phyloP scores from a whole-genome alignment of 306 rosid genomes.

The Nissolia schottii region DNA sequence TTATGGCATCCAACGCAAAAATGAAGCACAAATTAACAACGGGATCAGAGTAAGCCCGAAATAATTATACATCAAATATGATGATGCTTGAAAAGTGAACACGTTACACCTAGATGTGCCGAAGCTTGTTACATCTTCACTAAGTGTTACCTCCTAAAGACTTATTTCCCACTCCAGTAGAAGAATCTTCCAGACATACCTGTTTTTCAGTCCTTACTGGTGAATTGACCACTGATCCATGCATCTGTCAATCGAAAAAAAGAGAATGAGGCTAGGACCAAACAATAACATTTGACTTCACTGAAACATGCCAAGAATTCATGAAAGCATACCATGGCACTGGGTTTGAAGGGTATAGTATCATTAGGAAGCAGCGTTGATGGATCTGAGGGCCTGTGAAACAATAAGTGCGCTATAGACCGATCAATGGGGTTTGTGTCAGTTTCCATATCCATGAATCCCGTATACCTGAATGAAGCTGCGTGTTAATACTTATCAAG shows the following conservation, averaged over 20 bases:
- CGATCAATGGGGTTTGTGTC: slow-evolving; percentile 87
- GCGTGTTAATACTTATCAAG: slow-evolving; percentile 16
- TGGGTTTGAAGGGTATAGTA: slow-evolving; percentile 35
- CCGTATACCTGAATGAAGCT: slow-evolving; percentile 48
- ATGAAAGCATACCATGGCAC: slow-evolving; percentile 42
- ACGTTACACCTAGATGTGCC: slow-evolving; percentile 16
- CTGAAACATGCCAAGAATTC: neutral
- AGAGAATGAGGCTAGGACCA: slow-evolving; percentile 23
- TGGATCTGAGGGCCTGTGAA: slow-evolving; percentile 68
- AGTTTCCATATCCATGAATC: slow-evolving; percentile 67
- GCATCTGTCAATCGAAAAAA: slow-evolving; percentile 36
- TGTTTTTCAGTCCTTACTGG: slow-evolving; percentile 44
- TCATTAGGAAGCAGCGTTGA: slow-evolving; percentile 34
- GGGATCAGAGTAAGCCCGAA: slow-evolving; percentile 25
- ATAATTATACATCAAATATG: slow-evolving; percentile 24
- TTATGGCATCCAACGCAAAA: slow-evolving; percentile 18
- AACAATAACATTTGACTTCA: neutral
- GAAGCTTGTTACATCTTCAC: slow-evolving; percentile 4
- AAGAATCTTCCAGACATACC: slow-evolving; percentile 43
- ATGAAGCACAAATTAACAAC: slow-evolving; percentile 18
- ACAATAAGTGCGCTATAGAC: slow-evolving; percentile 80
- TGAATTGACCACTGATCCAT: slow-evolving; percentile 38
- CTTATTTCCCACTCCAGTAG: slow-evolving; percentile 17
- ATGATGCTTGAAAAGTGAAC: neutral
- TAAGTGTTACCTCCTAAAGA: slow-evolving; percentile 11